phyloP scores from a whole-genome alignment of 1,284 basidiomycete genomes.

The Kalmanozyma brasiliensis region DNA sequence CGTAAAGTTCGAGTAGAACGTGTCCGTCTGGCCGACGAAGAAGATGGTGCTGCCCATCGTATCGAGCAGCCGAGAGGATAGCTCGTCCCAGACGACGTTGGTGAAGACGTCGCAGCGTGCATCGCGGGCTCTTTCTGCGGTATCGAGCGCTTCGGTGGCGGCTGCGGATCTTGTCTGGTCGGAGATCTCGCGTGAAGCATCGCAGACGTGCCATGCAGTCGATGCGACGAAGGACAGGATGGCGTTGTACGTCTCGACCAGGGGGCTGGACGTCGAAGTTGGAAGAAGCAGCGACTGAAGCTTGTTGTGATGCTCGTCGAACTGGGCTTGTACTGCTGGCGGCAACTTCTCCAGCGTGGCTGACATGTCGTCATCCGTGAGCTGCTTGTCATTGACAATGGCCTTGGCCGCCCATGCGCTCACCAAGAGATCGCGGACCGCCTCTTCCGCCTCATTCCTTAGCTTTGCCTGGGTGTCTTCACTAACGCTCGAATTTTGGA shows the following conservation, averaged over 20 bases:
- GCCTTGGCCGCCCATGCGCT: conserved; percentile 26
- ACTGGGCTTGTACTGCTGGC: conserved; percentile 71
- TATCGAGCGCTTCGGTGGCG: neutral
- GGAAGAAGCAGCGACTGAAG: conserved; percentile 69
- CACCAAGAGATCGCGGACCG: conserved; percentile 40
- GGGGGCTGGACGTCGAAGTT: neutral
- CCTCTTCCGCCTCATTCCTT: conserved; percentile 48
- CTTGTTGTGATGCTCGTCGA: conserved; percentile 74
- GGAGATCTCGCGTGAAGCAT: conserved; percentile 74
- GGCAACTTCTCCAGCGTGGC: conserved; percentile 5
- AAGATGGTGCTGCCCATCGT: conserved; percentile 81
- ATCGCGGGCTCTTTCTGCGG: neutral
- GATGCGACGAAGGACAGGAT: conserved; percentile 80
- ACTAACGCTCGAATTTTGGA: neutral
- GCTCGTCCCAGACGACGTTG: conserved; percentile 86
- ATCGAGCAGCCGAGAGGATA: conserved; percentile 81
- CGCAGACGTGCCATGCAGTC: conserved; percentile 78
- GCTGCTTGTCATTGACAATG: conserved; percentile 9
- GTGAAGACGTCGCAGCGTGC: conserved; percentile 55
- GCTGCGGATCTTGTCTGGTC: neutral
- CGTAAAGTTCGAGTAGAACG: conserved; percentile 83
- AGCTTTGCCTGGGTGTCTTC: neutral
- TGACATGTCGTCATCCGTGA: neutral
- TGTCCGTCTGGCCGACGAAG: conserved; percentile 86
- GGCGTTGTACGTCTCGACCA: conserved; percentile 81